These are phyloP conservation scores for Rhizophagus prolifer DNA, from an alignment of 192 early-diverging fungal species.

Conservation along the genomic window DNA sequence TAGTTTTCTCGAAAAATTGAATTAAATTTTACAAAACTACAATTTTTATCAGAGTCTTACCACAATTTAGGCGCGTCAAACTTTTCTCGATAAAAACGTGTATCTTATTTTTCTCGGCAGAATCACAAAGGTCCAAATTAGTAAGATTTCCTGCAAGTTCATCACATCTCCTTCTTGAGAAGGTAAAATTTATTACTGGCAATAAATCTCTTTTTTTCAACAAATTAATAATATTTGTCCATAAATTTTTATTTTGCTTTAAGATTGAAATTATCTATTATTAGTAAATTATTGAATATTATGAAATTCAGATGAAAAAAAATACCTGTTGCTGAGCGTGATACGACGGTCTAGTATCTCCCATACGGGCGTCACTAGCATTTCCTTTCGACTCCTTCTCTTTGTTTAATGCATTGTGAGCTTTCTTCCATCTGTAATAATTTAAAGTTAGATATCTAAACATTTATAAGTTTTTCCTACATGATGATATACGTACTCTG, in stretches of 20 bases:
- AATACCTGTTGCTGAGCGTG: constrained; percentile 35
- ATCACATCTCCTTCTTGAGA: constrained; percentile 95
- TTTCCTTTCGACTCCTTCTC: constrained; percentile 51
- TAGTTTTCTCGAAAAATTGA: background rate
- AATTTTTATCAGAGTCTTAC: background rate
- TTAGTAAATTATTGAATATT: background rate
- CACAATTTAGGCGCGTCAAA: constrained; percentile 78
- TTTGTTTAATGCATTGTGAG: constrained; percentile 68
- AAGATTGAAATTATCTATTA: background rate
- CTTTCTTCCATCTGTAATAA: constrained; percentile 65
- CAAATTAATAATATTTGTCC: constrained; percentile 73
- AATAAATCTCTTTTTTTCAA: constrained; percentile 77
- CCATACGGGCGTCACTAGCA: constrained; percentile 42
- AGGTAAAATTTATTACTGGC: constrained; percentile 91
- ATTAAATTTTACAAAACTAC: background rate
- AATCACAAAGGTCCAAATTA: constrained; percentile 78
- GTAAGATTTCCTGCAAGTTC: constrained; percentile 78
- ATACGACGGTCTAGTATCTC: constrained; percentile 30
- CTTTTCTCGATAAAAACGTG: constrained; percentile 85
- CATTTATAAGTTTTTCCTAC: background rate
- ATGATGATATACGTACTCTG: constrained; percentile 43
- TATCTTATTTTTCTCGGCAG: constrained; percentile 75
- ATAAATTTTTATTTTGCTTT: constrained; percentile 73
- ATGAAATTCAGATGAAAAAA: background rate
- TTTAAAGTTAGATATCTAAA: background rate